A percentile compares a stretch with the other conserved stretches of the same genome.
These are phyloP conservation scores for Dendrobium catenatum DNA, from an alignment of 106 monocot species.

Conservation along the genomic window DNA sequence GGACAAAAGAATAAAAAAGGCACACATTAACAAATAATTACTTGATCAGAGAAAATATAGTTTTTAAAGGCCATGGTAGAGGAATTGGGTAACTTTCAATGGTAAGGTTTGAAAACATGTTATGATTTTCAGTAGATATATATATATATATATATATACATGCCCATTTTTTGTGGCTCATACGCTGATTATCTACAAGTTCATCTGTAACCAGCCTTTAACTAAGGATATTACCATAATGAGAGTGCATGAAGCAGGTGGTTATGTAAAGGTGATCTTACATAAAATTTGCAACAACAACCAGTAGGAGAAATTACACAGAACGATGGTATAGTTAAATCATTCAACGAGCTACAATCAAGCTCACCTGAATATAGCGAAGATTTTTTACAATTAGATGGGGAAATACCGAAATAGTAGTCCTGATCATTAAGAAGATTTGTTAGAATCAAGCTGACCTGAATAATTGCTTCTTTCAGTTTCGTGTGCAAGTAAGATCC, in stretches of 20 bases:
- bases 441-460: constrained; percentile 27
- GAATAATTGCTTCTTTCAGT: constrained; percentile 82
- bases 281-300: background rate
- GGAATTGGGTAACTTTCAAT: too few relatives aligned
- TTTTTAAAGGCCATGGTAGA: too few relatives aligned
- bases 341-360: background rate
- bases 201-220: background rate
- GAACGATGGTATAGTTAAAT: background rate
- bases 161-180: background rate
- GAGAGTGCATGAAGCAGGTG: background rate
- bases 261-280: background rate
- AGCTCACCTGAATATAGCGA: background rate
- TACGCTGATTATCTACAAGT: background rate
- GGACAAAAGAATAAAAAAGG: too few relatives aligned
- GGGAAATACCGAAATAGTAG: background rate
- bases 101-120: background rate
- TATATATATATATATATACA: background rate
- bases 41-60: too few relatives aligned
- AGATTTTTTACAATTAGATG: background rate
- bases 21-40: too few relatives aligned
- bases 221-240: background rate
- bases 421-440: background rate
- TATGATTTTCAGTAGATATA: background rate
- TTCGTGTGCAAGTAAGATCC: constrained; percentile 76
- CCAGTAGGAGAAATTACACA: background rate